Evolutionary conservation across 345 rosid species (phyloP), one percentile per base, ranked within the genome.

Genomic region (Eucalyptus cloeziana): DNA sequence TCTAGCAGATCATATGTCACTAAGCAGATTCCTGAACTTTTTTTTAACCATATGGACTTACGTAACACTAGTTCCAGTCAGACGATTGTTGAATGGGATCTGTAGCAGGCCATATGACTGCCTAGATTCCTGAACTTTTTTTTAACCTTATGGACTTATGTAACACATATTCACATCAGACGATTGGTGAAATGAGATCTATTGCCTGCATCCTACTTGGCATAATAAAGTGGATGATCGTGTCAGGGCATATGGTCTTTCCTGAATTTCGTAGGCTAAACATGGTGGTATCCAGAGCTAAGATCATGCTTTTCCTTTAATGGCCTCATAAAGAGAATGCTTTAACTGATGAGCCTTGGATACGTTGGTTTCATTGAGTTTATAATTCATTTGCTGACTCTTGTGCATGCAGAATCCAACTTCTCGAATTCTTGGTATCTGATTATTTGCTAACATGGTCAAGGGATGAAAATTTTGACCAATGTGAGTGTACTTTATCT

Each of bases 391-490:
- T 58, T 22, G 31, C 17, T 56, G 67, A n/a, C 54, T 85, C 15
- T 49, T 47, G 15, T 80, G 86, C 76, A 7, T 79, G 89, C 89
- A 98, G 99, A 96, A 95, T 96, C 91, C 99, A 98, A 95, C 96
- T 95, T 86, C 88, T 93, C 16, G 99, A 97, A 92, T 94, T 97
- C 92, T 85, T 96, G 92, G 87, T 95, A 89, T 92, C 94, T n/a
- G 98, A 95, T 90, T 92, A 95, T 93, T 87, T 97, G 87, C 24
- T 90, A 76, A n/a, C 89, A 43, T 98, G 99, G 99, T 94, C 94
- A 49, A 87, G 49, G 51, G 87, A 60, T 51, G 95, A 90, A 88
- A 87, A 89, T 80, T 95, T 95, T 85, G 98, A 98, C 87, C 90
- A 89, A 43, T 89, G 98, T 98, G 95, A 69, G 87, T 86, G 62